These are phyloP conservation scores for Geotrichum bryndzae DNA, from an alignment of 1,139 yeast species.

Conservation along the genomic window DNA sequence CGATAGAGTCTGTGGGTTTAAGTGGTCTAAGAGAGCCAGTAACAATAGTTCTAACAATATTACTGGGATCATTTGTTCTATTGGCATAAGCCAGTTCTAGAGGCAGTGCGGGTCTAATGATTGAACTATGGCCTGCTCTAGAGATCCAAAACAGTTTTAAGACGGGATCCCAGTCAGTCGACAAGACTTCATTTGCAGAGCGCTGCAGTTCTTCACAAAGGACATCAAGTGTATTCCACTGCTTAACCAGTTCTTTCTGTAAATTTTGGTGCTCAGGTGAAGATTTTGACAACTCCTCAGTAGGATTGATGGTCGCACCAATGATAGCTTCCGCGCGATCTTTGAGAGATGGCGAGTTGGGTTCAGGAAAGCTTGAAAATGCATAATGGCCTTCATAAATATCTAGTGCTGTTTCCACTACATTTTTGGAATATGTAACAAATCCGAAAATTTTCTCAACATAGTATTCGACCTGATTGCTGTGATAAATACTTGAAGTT, in stretches of 20 bases:
- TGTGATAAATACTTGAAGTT: conserved; percentile 14
- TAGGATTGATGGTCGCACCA: conserved; percentile 29
- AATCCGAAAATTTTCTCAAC: conserved; percentile 44
- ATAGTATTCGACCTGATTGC: conserved; percentile 38
- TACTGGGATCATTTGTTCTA: conserved; percentile 22
- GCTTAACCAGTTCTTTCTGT: conserved; percentile 31
- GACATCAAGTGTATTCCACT: conserved; percentile 58
- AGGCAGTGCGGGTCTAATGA: conserved; percentile 22
- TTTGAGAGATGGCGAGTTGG: background rate
- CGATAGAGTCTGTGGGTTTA: background rate
- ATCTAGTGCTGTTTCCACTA: conserved; percentile 42
- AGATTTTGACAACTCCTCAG: conserved; percentile 8
- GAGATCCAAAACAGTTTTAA: conserved; percentile 20
- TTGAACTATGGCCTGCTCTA: conserved; percentile 23
- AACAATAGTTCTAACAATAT: background rate
- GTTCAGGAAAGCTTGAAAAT: background rate
- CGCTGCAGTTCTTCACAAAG: conserved; percentile 63
- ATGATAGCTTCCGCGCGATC: background rate
- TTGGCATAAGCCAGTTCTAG: conserved; percentile 25
- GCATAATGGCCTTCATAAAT: conserved; percentile 35
- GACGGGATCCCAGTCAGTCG: conserved; percentile 32
- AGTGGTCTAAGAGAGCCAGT: background rate
- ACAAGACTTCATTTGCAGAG: conserved; percentile 50
- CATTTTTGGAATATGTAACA: conserved; percentile 42
- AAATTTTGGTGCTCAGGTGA: conserved; percentile 13